Base-by-base conservation (phyloP, 1,139 yeast genomes). In the Geotrichum armillariae region DNA sequence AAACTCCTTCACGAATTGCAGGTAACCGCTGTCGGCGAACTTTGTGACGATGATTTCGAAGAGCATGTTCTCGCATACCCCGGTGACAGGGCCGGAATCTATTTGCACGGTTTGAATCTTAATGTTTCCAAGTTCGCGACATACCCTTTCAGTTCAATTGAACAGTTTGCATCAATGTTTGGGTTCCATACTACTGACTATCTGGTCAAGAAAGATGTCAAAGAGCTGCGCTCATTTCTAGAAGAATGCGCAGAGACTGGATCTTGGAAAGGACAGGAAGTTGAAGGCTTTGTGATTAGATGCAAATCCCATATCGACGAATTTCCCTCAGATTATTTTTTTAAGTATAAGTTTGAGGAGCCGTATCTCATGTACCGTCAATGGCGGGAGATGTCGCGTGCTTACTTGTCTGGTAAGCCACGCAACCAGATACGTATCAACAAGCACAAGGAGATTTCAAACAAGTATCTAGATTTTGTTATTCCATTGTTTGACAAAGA, bases 251-350 rank as follows among this genome's bases (percentile, higher is more conserved):
- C 84, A 0, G 70, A 76, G 48, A 80, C 85, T 0, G 98, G 98
- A 0, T 76, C 83, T 1, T 90, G 82, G 70, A 69, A 85, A 1
- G 82, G 77, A 1, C 70, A 74, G 40, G 97, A 89, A 58, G 78
- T 88, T 5, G 99, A 94, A 69, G 99, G 99, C 0, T 94, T 93
- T 70, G 99, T 94, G 1, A 74, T 94, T 4, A 74, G 99, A 47
- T 80, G 93, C 59, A 69, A 72, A 45, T 53, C 57, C 14, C 21
- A 50, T 50, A 21, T 18, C 40, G 39, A 12, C 22, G 37, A 37
- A 2, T 16, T 36, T 12, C 43, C 47, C 16, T 66, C 63, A 12
- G 85, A 82, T 55, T 89, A 78, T 61, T 89, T 94, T 67, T 94
- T 90, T 78, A 94, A 94, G 69, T 93, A 75, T 71, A 94, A 94